A percentile compares a stretch with the other conserved stretches of the same genome.
Evolutionary conservation across 1,284 basidiomycete species (phyloP).

Genomic region (Ustilago vetiveriae): DNA sequence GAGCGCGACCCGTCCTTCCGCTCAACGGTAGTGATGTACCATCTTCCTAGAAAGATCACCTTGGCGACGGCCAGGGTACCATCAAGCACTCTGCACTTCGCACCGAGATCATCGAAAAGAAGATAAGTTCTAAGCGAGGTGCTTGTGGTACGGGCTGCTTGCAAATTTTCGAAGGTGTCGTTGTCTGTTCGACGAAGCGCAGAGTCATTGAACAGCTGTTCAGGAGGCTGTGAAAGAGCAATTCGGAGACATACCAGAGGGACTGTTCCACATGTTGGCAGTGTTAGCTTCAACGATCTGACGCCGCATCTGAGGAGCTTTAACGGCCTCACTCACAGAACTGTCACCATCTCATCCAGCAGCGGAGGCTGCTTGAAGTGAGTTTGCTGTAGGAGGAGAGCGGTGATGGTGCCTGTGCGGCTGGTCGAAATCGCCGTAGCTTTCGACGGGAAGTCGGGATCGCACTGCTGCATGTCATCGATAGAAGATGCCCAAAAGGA

Average conservation of each 20-base stretch:
- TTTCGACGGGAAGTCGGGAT: conserved; percentile 14
- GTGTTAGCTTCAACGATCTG: neutral
- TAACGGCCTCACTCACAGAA: conserved; percentile 12
- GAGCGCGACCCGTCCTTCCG: no score
- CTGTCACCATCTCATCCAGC: neutral
- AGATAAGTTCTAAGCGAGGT: conserved; percentile 6
- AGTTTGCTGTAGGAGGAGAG: conserved; percentile 3
- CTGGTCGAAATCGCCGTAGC: neutral
- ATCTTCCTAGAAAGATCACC: conserved; percentile 12
- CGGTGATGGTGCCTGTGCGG: conserved; percentile 8
- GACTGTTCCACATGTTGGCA: neutral
- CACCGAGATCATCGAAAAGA: neutral
- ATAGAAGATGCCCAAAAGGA: conserved; percentile 26
- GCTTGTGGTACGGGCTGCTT: neutral
- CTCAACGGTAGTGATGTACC: conserved; percentile 13
- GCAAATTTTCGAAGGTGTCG: neutral
- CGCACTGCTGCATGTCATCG: conserved; percentile 25
- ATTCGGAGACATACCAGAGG: conserved; percentile 9
- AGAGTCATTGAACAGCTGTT: no score
- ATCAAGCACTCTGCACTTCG: conserved; percentile 7
- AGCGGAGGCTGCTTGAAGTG: neutral
- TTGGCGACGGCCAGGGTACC: conserved; percentile 7
- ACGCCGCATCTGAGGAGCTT: no score
- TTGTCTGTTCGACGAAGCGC: no score
- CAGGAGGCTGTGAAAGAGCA: neutral